Percentiles rank a stretch among this genome's conserved stretches.
These are phyloP conservation scores for Eucalyptus curtisii DNA, from an alignment of 345 rosid genomes.

Conservation along the genomic window DNA sequence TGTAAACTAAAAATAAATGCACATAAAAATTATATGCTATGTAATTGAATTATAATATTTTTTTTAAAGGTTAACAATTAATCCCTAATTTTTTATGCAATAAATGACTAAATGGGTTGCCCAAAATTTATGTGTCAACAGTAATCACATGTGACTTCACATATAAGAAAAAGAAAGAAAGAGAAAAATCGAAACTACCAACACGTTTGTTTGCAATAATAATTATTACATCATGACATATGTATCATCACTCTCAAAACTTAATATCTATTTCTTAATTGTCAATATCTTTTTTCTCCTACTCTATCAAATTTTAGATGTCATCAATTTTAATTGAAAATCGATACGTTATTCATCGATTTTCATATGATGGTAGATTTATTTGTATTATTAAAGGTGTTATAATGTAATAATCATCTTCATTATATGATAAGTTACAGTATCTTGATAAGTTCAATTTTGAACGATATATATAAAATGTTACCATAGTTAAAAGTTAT, in stretches of 20 bases:
- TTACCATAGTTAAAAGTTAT: too few relatives aligned
- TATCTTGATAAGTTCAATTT: not conserved
- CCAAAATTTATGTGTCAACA: too few relatives aligned
- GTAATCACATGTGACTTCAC: not conserved
- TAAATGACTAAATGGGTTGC: too few relatives aligned
- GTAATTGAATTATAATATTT: too few relatives aligned
- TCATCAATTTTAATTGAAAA: not conserved
- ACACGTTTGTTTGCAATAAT: fast-evolving
- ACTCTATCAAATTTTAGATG: not conserved
- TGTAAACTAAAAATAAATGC: too few relatives aligned
- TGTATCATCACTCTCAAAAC: fast-evolving
- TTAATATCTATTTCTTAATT: not conserved
- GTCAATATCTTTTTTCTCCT: fast-evolving
- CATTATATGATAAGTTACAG: not conserved
- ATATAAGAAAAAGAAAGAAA: not conserved
- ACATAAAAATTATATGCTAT: too few relatives aligned
- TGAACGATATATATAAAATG: too few relatives aligned
- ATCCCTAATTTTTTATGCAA: too few relatives aligned
- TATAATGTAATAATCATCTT: not conserved
- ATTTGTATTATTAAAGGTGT: fast-evolving
- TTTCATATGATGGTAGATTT: not conserved
- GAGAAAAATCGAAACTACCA: fast-evolving
- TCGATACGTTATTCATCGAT: fast-evolving
- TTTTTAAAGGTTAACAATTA: too few relatives aligned
- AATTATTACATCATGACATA: not conserved